Evolutionary conservation across 371 early-diverging fungal genomes (phyloP).

Genomic region (Mucor racemosus): DNA sequence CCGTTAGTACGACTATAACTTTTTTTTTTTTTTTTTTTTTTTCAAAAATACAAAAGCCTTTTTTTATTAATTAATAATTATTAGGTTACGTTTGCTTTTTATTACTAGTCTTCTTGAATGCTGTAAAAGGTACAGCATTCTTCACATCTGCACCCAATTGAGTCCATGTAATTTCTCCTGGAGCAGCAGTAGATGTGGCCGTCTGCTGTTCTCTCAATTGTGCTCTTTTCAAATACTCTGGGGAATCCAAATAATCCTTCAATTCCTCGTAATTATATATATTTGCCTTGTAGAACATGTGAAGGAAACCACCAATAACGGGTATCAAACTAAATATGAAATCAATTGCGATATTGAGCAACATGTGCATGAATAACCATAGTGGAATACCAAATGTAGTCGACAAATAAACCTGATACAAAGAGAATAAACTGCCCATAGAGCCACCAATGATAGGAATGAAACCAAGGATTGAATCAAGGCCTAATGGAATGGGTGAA

Average conservation of each 20-base stretch:
- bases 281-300: conserved; percentile 53
- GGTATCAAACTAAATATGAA: conserved; percentile 44
- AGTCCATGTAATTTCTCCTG: conserved; percentile 24
- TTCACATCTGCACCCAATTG: conserved; percentile 19
- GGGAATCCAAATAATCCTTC: conserved; percentile 15
- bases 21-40: no score
- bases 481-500: conserved; percentile 52
- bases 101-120: neutral
- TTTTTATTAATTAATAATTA: no score
- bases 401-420: conserved; percentile 51
- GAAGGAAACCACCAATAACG: conserved; percentile 36
- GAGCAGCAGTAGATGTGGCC: neutral
- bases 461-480: conserved; percentile 48
- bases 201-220: conserved; percentile 7
- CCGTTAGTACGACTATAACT: no score
- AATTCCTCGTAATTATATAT: conserved; percentile 45
- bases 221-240: conserved; percentile 18
- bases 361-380: conserved; percentile 47
- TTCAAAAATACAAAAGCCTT: no score
- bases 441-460: conserved; percentile 49
- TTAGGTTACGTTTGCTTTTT: neutral
- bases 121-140: conserved; percentile 52
- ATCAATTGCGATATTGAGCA: conserved; percentile 42
- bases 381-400: conserved; percentile 50
- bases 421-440: conserved; percentile 28